Conservation (phyloP, 1,139 yeast genomes). For the Meyerozyma athensensis region DNA sequence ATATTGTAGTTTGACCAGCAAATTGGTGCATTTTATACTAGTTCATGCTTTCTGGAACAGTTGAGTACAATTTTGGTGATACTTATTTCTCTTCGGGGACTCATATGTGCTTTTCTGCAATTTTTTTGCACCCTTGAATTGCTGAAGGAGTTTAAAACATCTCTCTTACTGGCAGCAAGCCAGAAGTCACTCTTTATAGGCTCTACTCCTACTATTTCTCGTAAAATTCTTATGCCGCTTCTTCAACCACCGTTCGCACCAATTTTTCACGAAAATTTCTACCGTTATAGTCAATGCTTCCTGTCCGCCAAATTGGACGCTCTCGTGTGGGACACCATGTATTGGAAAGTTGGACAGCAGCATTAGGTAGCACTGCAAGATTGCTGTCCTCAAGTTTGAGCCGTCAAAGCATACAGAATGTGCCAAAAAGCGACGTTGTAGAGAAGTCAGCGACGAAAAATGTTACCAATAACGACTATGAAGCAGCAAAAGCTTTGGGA, state of each 20-base stretch:
- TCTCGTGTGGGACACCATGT: conserved; percentile 11
- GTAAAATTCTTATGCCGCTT: too few species aligned
- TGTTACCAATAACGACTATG: not conserved
- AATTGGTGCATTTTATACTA: too few species aligned
- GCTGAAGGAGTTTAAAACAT: too few species aligned
- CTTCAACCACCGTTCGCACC: conserved; percentile 1
- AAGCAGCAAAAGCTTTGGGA: not conserved
- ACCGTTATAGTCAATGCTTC: conserved; percentile 12
- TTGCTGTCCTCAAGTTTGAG: not conserved
- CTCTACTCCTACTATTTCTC: too few species aligned
- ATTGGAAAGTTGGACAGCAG: not conserved
- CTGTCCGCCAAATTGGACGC: conserved; percentile 18
- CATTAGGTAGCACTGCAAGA: not conserved
- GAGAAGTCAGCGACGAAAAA: not conserved
- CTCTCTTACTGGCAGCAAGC: too few species aligned
- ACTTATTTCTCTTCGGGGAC: too few species aligned
- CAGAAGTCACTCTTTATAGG: too few species aligned
- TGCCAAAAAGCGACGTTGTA: not conserved
- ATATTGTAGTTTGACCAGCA: too few species aligned
- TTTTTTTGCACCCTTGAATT: too few species aligned
- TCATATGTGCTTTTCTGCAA: too few species aligned
- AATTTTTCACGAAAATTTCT: not conserved
- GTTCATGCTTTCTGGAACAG: too few species aligned
- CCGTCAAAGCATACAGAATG: not conserved
- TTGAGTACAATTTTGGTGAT: too few species aligned